Evolutionary conservation across 208 protist species (phyloP), one percentile per base, ranked within the genome.

Genomic region (Leishmania turanica): DNA sequence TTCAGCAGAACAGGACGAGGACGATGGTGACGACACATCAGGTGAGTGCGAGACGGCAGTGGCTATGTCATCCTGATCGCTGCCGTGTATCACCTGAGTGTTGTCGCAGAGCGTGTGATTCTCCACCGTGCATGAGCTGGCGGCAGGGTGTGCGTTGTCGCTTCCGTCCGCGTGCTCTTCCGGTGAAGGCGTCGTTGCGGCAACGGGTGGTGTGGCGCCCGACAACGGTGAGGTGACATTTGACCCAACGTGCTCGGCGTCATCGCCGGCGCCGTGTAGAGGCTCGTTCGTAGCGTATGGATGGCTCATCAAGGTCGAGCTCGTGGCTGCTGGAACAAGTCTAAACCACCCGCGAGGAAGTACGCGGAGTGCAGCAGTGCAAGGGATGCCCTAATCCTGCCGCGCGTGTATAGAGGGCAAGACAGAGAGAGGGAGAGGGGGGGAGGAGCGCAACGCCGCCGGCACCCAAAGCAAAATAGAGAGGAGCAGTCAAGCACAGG

Each of bases 11-110:
- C 15, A 73, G 17, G 54, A 77, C 21, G 74, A 77, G 34, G 74
- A 77, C 2, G 73, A 77, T 64, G 73, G 40, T 45, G 74, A 51
- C 53, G 74, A 77, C 21, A 77, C 74, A 37, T 64, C 74, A 8
- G 74, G 42, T 2, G 74, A 77, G 74, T 65, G 74, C 74, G 74
- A 77, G 74, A 77, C 56, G 13, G 40, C 74, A 40, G 74, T 65
- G 17, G 21, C 74, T 31, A 21, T 51, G 34, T 77, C 74, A 21
- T 31, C 40, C 37, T 77, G 2, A 11, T 68, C 56, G 3, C 42
- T 53, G 69, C 24, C 3, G 37, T 49, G 69, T 19, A 73, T 53
- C 37, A 49, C 69, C 11, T 51, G 45, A 66, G 31, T 13, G 66
- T n/a, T 45, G 66, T 49, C 40, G 66, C n/a, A 31, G 31, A 15